A percentile compares a stretch with the other conserved stretches of the same genome.
Conservation (phyloP, 257 asterid species). For the Lithospermum erythrorhizon region DNA sequence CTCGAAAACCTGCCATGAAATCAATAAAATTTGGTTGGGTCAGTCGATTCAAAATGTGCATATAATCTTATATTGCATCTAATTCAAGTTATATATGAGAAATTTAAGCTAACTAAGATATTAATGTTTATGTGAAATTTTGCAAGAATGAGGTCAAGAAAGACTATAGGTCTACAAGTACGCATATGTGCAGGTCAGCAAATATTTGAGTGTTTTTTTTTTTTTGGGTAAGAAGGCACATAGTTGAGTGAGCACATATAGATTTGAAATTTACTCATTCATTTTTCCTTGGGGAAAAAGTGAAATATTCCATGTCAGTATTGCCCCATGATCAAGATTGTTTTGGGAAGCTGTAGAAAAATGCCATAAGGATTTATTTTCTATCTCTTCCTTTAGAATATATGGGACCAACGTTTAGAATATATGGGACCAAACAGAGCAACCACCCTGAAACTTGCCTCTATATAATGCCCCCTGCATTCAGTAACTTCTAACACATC, state of each 20-base stretch:
- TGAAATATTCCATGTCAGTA: not conserved
- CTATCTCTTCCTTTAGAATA: not conserved
- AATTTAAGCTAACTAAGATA: too few relatives aligned
- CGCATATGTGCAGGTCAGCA: too few relatives aligned
- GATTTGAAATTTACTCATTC: not conserved
- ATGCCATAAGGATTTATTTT: not conserved
- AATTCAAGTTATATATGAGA: too few relatives aligned
- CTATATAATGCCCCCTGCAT: not conserved
- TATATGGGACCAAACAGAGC: not conserved
- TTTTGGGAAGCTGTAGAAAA: not conserved
- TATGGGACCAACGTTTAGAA: not conserved
- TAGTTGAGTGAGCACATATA: not conserved
- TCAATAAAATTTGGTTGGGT: too few relatives aligned
- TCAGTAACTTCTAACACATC: not conserved
- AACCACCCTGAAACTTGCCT: not conserved
- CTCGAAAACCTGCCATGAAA: too few relatives aligned
- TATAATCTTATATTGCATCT: too few relatives aligned
- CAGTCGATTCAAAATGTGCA: too few relatives aligned
- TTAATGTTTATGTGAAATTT: too few relatives aligned
- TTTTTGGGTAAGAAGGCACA: too few relatives aligned
- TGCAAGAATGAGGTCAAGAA: too few relatives aligned
- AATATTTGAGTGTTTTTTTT: too few relatives aligned
- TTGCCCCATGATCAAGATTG: not conserved
- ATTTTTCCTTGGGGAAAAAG: not conserved
- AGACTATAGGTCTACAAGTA: too few relatives aligned